Conservation (phyloP, 345 rosid species). For the Eucalyptus fibrosa region DNA sequence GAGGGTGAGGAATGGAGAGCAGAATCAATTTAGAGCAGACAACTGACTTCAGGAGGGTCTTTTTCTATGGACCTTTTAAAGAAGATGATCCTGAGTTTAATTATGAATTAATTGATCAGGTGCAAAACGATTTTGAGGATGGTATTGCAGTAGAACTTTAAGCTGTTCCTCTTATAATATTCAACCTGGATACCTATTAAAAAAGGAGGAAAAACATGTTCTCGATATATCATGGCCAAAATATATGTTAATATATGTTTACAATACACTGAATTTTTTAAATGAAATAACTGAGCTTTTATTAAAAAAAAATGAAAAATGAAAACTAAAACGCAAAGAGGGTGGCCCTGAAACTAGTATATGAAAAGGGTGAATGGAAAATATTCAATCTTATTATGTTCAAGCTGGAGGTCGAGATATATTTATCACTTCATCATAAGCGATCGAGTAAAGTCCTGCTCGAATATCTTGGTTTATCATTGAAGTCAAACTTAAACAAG, state of each 20-base stretch:
- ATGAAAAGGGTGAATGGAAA: neutral
- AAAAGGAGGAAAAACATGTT: neutral
- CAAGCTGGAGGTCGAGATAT: neutral
- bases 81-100: neutral
- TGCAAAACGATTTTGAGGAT: neutral
- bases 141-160: neutral
- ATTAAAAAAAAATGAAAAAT: neutral
- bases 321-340: neutral
- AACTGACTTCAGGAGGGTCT: too few species aligned
- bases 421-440: neutral
- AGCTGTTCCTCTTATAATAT: neutral
- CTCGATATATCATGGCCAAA: neutral
- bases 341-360: neutral
- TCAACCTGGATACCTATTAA: neutral
- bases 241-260: neutral
- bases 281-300: neutral
- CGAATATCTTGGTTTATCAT: neutral
- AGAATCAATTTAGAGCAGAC: neutral
- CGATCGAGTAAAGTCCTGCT: neutral
- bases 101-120: neutral
- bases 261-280: neutral
- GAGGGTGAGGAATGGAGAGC: neutral
- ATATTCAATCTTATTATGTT: neutral
- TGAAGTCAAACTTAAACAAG: neutral
- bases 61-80: neutral